Evolutionary conservation across 1,139 yeast genomes (phyloP).

Genomic region (Pichia sp.): DNA sequence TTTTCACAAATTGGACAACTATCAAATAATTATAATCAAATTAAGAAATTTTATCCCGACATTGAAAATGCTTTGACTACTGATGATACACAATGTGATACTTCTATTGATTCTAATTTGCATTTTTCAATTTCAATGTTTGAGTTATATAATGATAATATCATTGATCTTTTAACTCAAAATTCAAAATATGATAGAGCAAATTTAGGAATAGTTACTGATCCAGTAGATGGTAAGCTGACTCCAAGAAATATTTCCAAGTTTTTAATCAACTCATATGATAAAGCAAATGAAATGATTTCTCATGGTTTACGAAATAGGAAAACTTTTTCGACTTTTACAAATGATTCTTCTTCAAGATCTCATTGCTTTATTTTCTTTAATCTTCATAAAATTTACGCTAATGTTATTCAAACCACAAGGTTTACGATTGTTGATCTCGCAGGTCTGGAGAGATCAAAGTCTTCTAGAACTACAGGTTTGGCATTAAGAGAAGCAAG

Average conservation of each 20-base stretch:
- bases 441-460: slow-evolving; percentile 46
- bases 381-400: slow-evolving; percentile 19
- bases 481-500: slow-evolving; percentile 38
- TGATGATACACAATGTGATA: background rate
- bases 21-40: slow-evolving; percentile 4
- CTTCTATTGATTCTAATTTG: background rate
- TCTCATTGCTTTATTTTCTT: slow-evolving; percentile 30
- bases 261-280: slow-evolving; percentile 26
- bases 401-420: slow-evolving; percentile 14
- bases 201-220: slow-evolving; percentile 25
- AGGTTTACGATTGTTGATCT: slow-evolving; percentile 42
- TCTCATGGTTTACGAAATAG: slow-evolving; percentile 20
- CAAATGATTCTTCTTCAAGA: slow-evolving; percentile 25
- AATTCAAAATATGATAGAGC: slow-evolving; percentile 13
- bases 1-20: slow-evolving; percentile 15
- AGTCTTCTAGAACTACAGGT: slow-evolving; percentile 38
- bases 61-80: background rate
- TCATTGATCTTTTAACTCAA: slow-evolving; percentile 34
- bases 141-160: slow-evolving; percentile 36
- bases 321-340: slow-evolving; percentile 21
- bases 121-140: slow-evolving; percentile 34
- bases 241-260: slow-evolving; percentile 34
- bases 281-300: slow-evolving; percentile 24
- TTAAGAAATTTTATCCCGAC: slow-evolving; percentile 9
- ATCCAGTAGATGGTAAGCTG: slow-evolving; percentile 32